These are phyloP conservation scores for Talaromyces marneffei DNA, from an alignment of 2,329 filamentous ascomycete species.

Conservation along the genomic window DNA sequence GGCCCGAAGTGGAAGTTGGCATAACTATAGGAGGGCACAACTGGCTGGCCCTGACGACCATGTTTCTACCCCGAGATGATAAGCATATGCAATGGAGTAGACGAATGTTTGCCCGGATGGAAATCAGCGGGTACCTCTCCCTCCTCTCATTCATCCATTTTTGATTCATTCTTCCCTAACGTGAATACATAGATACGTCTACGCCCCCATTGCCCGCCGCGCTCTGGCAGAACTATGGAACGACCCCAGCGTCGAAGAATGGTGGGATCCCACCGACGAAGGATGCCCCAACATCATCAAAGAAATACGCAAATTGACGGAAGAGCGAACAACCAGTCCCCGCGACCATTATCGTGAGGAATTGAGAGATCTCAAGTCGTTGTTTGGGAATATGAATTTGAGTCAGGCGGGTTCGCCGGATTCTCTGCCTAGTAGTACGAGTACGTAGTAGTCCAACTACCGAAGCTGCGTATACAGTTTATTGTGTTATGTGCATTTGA, in stretches of 20 bases:
- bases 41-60: slow-evolving; percentile 65
- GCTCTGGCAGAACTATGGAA: slow-evolving; percentile 73
- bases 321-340: slow-evolving; percentile 61
- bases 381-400: slow-evolving; percentile 62
- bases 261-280: slow-evolving; percentile 85
- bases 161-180: not conserved
- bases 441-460: not conserved
- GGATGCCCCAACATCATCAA: slow-evolving; percentile 68
- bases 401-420: slow-evolving; percentile 30
- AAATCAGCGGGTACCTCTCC: slow-evolving; percentile 66
- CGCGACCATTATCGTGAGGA: slow-evolving; percentile 54
- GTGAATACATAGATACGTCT: slow-evolving; percentile 63
- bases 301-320: slow-evolving; percentile 72
- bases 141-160: not conserved
- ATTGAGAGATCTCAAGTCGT: slow-evolving; percentile 66
- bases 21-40: slow-evolving; percentile 68
- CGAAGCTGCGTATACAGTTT: not conserved
- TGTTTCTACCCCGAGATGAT: slow-evolving; percentile 73
- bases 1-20: slow-evolving; percentile 64
- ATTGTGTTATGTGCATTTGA: not conserved
- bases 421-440: not conserved
- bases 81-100: slow-evolving; percentile 73
- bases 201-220: slow-evolving; percentile 64
- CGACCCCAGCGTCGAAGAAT: slow-evolving; percentile 64
- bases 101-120: slow-evolving; percentile 69